These are phyloP conservation scores for Multifurca ochricompacta DNA, from an alignment of 768 basidiomycete genomes.

Conservation along the genomic window DNA sequence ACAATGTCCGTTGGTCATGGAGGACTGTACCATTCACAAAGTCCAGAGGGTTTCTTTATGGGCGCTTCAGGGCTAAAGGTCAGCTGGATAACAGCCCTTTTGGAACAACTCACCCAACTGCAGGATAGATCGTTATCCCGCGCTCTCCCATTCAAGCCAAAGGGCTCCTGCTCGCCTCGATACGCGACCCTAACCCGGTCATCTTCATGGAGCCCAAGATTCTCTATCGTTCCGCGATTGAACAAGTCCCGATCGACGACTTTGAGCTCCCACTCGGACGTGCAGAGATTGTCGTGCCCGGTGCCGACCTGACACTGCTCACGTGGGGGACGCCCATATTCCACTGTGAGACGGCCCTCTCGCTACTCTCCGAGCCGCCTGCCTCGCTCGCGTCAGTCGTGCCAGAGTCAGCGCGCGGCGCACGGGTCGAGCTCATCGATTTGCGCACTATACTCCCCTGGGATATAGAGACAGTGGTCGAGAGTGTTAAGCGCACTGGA, in stretches of 20 bases:
- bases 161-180: constrained; percentile 76
- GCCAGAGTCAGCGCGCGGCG: constrained; percentile 54
- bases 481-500: constrained; percentile 81
- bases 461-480: constrained; percentile 72
- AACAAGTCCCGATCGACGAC: constrained; percentile 89
- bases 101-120: background rate
- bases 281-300: constrained; percentile 67
- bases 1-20: constrained; percentile 92
- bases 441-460: constrained; percentile 84
- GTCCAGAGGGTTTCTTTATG: constrained; percentile 92
- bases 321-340: constrained; percentile 94
- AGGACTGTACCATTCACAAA: constrained; percentile 90
- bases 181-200: constrained; percentile 89
- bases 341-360: constrained; percentile 78
- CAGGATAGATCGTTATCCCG: constrained; percentile 66
- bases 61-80: constrained; percentile 88
- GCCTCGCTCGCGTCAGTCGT: constrained; percentile 53
- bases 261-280: constrained; percentile 75
- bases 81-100: background rate
- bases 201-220: constrained; percentile 96
- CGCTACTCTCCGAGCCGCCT: constrained; percentile 62
- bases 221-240: constrained; percentile 86
- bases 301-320: constrained; percentile 81
- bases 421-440: constrained; percentile 85
- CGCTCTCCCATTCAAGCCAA: constrained; percentile 95